A percentile compares a stretch with the other conserved stretches of the same genome.
phyloP scores from a whole-genome alignment of 2,329 filamentous ascomycete species.

The Xylaria polymorpha region DNA sequence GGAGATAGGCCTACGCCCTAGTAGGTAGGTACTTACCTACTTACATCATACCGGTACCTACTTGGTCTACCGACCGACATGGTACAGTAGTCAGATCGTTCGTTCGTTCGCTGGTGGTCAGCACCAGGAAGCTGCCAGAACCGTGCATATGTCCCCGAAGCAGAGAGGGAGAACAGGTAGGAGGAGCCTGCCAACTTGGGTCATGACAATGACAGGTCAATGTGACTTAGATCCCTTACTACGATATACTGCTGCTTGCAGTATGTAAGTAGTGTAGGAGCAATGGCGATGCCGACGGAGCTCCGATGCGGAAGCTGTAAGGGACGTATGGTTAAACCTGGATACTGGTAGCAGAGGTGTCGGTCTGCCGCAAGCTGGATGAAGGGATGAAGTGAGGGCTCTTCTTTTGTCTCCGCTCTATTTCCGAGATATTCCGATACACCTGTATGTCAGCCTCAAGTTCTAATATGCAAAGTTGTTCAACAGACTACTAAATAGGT shows the following conservation, averaged over 20 bases:
- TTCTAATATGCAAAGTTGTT: background rate
- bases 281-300: slow-evolving; percentile 4
- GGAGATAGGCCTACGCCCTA: slow-evolving; percentile 10
- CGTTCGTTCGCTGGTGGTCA: slow-evolving; percentile 26
- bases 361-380: background rate
- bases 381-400: no score
- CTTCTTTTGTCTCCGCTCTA: background rate
- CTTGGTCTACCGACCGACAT: background rate
- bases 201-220: slow-evolving; percentile 16
- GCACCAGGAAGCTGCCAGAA: slow-evolving; percentile 18
- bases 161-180: slow-evolving; percentile 8
- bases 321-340: background rate
- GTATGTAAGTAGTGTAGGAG: background rate
- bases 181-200: background rate
- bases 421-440: background rate
- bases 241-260: background rate
- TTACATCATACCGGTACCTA: slow-evolving; percentile 27
- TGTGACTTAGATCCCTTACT: slow-evolving; percentile 8
- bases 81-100: slow-evolving; percentile 16
- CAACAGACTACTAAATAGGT: background rate
- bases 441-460: background rate
- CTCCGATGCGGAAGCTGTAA: slow-evolving; percentile 15
- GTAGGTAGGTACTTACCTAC: slow-evolving; percentile 18
- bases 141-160: slow-evolving; percentile 18
- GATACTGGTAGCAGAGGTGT: background rate